Evolutionary conservation across 1,284 basidiomycete species (phyloP).

Genomic region (Leccinum brunneo-olivaceum): DNA sequence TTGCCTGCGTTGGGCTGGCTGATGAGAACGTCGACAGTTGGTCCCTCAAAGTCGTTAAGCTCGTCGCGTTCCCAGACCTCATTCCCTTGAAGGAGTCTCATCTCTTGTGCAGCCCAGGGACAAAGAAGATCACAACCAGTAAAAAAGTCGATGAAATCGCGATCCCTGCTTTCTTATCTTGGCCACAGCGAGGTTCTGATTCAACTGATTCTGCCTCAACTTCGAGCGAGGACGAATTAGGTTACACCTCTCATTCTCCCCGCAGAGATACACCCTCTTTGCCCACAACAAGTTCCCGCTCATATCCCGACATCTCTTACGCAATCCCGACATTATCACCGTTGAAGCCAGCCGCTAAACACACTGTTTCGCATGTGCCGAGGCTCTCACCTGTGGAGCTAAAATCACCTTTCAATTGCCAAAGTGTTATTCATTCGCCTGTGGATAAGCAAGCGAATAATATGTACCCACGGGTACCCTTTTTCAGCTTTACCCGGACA

Average conservation of each 20-base stretch:
- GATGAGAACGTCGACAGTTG: constrained; percentile 62
- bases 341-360: constrained; percentile 32
- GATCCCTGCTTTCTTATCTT: constrained; percentile 20
- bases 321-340: constrained; percentile 20
- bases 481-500: constrained; percentile 72
- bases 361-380: constrained; percentile 25
- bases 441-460: constrained; percentile 11
- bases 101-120: constrained; percentile 3
- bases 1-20: constrained; percentile 52
- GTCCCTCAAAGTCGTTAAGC: constrained; percentile 68
- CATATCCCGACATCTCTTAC: constrained; percentile 37
- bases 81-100: constrained; percentile 34
- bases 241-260: constrained; percentile 54
- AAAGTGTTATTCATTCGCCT: constrained; percentile 8
- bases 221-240: constrained; percentile 39
- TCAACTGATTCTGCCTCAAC: constrained; percentile 26
- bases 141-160: constrained; percentile 12
- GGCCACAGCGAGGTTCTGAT: constrained; percentile 19
- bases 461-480: constrained; percentile 39
- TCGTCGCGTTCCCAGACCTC: constrained; percentile 67
- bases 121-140: constrained; percentile 6
- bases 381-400: constrained; percentile 21
- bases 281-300: constrained; percentile 34
- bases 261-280: constrained; percentile 30
- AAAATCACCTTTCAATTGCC: constrained; percentile 7